Percentiles rank a stretch among this genome's conserved stretches.
Conservation (phyloP, 192 early-diverging fungal species). For the Diversispora eburnea region DNA sequence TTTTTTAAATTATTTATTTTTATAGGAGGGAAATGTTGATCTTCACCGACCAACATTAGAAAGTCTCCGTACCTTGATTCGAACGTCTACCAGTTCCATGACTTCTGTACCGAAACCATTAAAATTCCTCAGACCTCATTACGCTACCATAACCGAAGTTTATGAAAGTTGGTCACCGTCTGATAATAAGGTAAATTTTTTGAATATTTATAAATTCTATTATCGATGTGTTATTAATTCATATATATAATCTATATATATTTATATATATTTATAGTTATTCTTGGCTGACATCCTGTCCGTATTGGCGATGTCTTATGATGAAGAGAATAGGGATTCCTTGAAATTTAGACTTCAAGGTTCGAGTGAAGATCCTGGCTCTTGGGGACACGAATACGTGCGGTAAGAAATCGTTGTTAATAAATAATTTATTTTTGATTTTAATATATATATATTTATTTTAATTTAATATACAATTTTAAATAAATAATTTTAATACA, state of each 20-base stretch:
- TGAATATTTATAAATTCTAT: background rate
- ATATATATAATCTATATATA: background rate
- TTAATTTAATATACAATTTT: background rate
- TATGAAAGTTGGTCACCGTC: constrained; percentile 70
- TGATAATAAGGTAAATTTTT: constrained; percentile 65
- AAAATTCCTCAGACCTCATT: constrained; percentile 91
- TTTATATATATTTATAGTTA: constrained; percentile 41
- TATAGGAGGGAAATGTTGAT: constrained; percentile 61
- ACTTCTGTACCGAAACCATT: constrained; percentile 99
- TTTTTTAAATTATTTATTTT: background rate
- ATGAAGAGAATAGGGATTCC: constrained; percentile 79
- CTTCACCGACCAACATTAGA: constrained; percentile 87
- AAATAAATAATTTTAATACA: background rate
- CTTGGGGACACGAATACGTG: constrained; percentile 99
- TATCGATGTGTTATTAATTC: background rate
- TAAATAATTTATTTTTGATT: too few relatives aligned
- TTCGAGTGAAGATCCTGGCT: constrained; percentile 71
- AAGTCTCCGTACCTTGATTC: constrained; percentile 81
- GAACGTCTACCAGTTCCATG: constrained; percentile 96
- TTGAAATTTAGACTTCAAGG: constrained; percentile 86
- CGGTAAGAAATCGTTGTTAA: constrained; percentile 43
- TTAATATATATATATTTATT: background rate
- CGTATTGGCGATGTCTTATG: constrained; percentile 95
- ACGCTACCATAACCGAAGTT: constrained; percentile 62
- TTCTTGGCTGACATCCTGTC: constrained; percentile 95